Percentiles rank a stretch among this genome's conserved stretches.
phyloP scores from a whole-genome alignment of 208 protist species.

The Leishmania arabica region DNA sequence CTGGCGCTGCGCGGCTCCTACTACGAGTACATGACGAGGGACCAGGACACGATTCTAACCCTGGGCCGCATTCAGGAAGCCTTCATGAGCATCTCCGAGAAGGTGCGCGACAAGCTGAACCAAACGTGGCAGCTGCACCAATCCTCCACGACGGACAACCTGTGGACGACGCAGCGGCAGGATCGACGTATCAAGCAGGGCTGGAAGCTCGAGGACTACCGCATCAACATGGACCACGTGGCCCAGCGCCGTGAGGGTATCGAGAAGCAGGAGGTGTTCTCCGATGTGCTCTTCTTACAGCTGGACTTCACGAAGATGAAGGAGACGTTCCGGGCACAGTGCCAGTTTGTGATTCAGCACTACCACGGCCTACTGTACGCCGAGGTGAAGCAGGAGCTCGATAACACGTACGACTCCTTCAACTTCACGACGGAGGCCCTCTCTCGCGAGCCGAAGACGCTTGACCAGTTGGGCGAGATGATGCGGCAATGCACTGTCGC shows the following conservation, averaged over 20 bases:
- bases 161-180: slow-evolving; percentile 95
- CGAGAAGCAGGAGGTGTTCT: slow-evolving; percentile 95
- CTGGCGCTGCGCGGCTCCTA: slow-evolving; percentile 82
- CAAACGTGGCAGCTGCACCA: slow-evolving; percentile 97
- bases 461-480: slow-evolving; percentile 94
- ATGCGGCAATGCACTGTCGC: slow-evolving; percentile 85
- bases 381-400: slow-evolving; percentile 91
- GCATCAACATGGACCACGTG: slow-evolving; percentile 95
- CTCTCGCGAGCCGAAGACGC: slow-evolving; percentile 84
- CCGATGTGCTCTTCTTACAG: slow-evolving; percentile 95
- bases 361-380: slow-evolving; percentile 96
- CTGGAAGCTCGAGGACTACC: slow-evolving; percentile 94
- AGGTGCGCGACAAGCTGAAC: slow-evolving; percentile 94
- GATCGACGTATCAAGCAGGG: slow-evolving; percentile 93
- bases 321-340: slow-evolving; percentile 95
- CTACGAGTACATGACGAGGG: slow-evolving; percentile 95
- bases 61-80: slow-evolving; percentile 90
- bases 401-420: slow-evolving; percentile 92
- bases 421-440: slow-evolving; percentile 72
- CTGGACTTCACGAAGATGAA: slow-evolving; percentile 97
- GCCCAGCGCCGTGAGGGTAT: slow-evolving; percentile 93
- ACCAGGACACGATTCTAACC: slow-evolving; percentile 94
- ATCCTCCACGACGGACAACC: slow-evolving; percentile 93
- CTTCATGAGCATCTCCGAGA: slow-evolving; percentile 92
- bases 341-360: slow-evolving; percentile 95